Percentiles rank a stretch among this genome's conserved stretches.
These are phyloP conservation scores for carrot (Daucus carota) DNA, from an alignment of 129 eudicot genomes.

Conservation along the genomic window DH1_v3.0 NC_030386.2:7585501-7586000, in stretches of 20 bases:
- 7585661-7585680: constrained; percentile 92
- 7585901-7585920: constrained; percentile 55
- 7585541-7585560: constrained; percentile 62
- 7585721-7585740: constrained; percentile 72
- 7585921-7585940: constrained; percentile 70
- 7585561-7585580: constrained; percentile 95
- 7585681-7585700: constrained; percentile 68
- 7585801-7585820: constrained; percentile 71
- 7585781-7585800: constrained; percentile 58
- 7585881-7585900: constrained; percentile 45
- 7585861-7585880: constrained; percentile 46
- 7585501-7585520: constrained; percentile 37
- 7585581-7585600: constrained; percentile 79
- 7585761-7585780: constrained; percentile 44
- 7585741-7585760: constrained; percentile 49
- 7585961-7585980: constrained; percentile 15
- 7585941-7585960: constrained; percentile 61
- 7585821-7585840: constrained; percentile 69
- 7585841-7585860: constrained; percentile 49
- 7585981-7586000: constrained; percentile 46
- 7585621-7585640: constrained; percentile 73
- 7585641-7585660: constrained; percentile 67
- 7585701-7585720: constrained; percentile 75
- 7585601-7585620: constrained; percentile 75
- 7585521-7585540: constrained; percentile 83